Conservation (phyloP, 768 basidiomycete species). For the Neoboletus subvelutipes region DNA sequence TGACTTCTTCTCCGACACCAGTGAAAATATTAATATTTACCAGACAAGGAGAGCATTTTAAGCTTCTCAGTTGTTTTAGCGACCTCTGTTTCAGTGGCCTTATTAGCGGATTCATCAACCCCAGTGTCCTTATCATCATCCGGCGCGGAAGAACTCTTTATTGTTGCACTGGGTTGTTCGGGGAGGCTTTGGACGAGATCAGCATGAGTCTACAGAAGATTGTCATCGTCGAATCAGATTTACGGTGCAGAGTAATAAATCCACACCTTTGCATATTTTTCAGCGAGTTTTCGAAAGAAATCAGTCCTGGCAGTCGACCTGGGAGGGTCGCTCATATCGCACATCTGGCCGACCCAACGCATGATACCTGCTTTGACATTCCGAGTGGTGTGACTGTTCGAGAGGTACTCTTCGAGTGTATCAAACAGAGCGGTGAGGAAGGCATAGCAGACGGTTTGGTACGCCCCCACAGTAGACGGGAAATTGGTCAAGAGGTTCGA, state of each 20-base stretch:
- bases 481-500: neutral
- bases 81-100: neutral
- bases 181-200: neutral
- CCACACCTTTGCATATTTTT: neutral
- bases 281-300: neutral
- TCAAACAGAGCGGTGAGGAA: constrained; percentile 11
- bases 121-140: neutral
- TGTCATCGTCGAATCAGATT: no score
- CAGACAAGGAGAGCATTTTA: neutral
- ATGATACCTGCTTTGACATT: neutral
- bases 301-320: neutral
- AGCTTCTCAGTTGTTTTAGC: neutral
- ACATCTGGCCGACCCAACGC: neutral
- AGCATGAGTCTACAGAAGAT: neutral
- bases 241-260: no score
- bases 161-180: neutral
- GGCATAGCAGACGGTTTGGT: neutral
- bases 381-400: neutral
- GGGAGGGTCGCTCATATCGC: neutral
- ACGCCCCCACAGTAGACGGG: neutral
- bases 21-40: neutral
- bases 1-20: neutral
- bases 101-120: neutral
- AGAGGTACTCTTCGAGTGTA: neutral
- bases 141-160: neutral